Base-by-base conservation (phyloP, 768 basidiomycete genomes). In the Dentipellis sp. region DNA sequence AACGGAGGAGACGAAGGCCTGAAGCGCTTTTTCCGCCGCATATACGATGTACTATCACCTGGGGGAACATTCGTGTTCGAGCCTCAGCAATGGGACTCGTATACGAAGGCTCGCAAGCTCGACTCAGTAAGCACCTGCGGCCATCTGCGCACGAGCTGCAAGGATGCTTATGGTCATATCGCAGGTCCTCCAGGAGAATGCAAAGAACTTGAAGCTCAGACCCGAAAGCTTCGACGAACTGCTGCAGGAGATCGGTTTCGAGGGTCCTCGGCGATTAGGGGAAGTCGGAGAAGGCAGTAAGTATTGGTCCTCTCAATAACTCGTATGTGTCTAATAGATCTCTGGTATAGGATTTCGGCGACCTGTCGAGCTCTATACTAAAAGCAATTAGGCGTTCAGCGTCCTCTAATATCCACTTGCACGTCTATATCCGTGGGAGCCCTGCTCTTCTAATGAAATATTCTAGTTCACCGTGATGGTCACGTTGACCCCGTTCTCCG, bases 1-100 rank as follows among this genome's bases (percentile, higher is more conserved):
- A 84, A 93, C 60, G 74, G 75, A 10, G 86, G 88, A 10, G 93
- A 97, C 63, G 78, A 78, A 0, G 92, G 83, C 0, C 62, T 95
- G n/a, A 61, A 67, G 37, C 56, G 60, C 0, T 91, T 94, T 68
- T 94, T 95, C 64, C 70, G 66, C 2, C 79, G 82, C 42, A 80
- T 84, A 0, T 71, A 81, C 59, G 63, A 67, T 23, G 76, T 79
- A 2, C 74, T 97, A 14, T 72, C 69, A n/a, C 70, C 77, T 0
- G 84, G 81, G 0, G 90, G 90, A 3, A 73, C 68, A 1, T 86
- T 94, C 54, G 65, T 94, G 0, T 72, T 97, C 2, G 93, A 97
- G 65, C 84, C 90, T 0, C 93, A 97, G 64, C 75, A 80, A 12
- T 94, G 91, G 89, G 83, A 86, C 4, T 84, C 86, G 0, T 97